Evolutionary conservation across 164 flowering plant genomes (phyloP).

Genomic region (Dillenia suffruticosa): DNA sequence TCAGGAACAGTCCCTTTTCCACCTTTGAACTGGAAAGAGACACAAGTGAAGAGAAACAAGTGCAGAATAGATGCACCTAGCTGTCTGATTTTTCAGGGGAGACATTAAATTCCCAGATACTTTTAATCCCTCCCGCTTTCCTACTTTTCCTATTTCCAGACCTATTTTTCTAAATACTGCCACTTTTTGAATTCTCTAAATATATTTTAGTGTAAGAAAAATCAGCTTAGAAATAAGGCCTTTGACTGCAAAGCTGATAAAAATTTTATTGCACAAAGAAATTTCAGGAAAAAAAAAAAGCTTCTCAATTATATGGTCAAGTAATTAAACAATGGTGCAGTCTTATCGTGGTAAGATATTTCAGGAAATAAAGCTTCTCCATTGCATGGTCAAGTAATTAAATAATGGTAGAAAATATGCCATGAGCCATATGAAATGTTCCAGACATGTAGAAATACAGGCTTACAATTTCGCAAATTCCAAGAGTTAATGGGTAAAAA

Average conservation of each 20-base stretch:
- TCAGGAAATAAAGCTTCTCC: not conserved
- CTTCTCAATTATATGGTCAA: not conserved
- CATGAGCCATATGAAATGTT: not conserved
- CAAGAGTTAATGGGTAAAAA: constrained; percentile 1
- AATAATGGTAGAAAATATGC: not conserved
- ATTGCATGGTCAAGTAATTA: not conserved
- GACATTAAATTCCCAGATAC: not conserved
- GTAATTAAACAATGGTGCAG: not conserved
- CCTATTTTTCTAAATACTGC: not conserved
- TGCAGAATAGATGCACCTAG: not conserved
- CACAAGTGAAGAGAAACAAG: constrained; percentile 2
- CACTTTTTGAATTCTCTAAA: not conserved
- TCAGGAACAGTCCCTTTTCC: constrained; percentile 1
- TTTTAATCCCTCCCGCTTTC: not conserved
- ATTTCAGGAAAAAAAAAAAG: not conserved
- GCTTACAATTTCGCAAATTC: not conserved
- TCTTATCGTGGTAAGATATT: not conserved
- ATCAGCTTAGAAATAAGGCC: no score
- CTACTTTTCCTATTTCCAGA: not conserved
- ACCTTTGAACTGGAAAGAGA: not conserved
- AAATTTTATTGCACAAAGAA: not conserved
- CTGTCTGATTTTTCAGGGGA: not conserved
- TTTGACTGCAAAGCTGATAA: not conserved
- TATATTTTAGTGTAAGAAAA: not conserved
- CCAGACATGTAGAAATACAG: not conserved